Base-by-base conservation (phyloP, 2,329 filamentous ascomycete species). In the Aspergillus arachidicola region DNA sequence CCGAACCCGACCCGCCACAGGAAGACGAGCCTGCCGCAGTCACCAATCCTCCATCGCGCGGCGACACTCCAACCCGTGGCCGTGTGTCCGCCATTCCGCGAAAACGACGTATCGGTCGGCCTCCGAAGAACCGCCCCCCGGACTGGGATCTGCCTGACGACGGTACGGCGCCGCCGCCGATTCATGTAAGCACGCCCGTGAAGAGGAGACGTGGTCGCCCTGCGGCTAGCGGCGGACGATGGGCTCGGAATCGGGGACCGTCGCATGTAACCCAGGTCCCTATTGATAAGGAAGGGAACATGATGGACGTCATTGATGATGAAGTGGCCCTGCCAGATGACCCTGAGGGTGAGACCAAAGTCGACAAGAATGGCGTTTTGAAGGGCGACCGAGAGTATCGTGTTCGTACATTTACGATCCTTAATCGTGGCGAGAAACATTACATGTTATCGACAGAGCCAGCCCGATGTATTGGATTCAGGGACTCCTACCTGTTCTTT, bases 381-480 rank as follows among this genome's bases (percentile, higher is more conserved):
- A 85, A 89, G 66, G 95, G 88, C 32, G 94, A 90, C 5, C 88
- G 95, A 70, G 93, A 98, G 73, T 99, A 99, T 78, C 90, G 95
- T 32, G 97, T 96, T 74, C 91, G 95, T 64, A 97, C 94, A 1
- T 99, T 99, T 78, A 97, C 91, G 9, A 91, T 99, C 67, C 85
- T 88, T 21, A 93, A 92, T 60, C 88, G 94, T 68, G 93, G 91
- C 43, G 87, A 94, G 57, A 85, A 94, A 61, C 87, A 96, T 12
- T 99, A 99, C 86, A 99, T 99, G 95, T 82, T 99, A 79, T 98
- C 95, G 3, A 99, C 95, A 5, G 95, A 99, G 75, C 96, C 95
- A 6, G 95, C 95, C 28, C 91, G 95, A 68, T 98, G 95, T 73
- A 94, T 97, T 60, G 95, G 95, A 19, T 99, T 99, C 84, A 87